Evolutionary conservation across 2,329 filamentous ascomycete genomes (phyloP).

Genomic region (Arachnomyces sp.): DNA sequence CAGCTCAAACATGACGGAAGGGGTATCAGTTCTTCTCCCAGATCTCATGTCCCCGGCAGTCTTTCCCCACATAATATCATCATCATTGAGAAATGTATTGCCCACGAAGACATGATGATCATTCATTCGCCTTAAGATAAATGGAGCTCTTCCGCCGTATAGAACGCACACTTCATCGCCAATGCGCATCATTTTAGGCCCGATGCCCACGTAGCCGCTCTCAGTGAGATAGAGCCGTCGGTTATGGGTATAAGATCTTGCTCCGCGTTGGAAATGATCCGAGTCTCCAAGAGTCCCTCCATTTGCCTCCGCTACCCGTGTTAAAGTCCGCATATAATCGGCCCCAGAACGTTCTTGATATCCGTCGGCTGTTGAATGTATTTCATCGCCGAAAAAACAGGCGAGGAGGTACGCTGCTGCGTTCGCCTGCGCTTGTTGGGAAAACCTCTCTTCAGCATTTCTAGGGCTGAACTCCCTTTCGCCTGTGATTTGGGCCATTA

Average conservation of each 20-base stretch:
- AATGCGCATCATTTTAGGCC: constrained; percentile 1
- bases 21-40: neutral
- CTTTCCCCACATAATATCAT: constrained; percentile 5
- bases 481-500: too few relatives aligned
- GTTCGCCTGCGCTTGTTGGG: constrained; percentile 1
- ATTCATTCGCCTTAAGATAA: constrained; percentile 3
- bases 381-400: constrained; percentile 1
- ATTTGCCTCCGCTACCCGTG: neutral
- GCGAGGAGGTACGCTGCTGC: constrained; percentile 2
- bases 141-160: constrained; percentile 6
- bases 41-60: constrained; percentile 2
- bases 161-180: constrained; percentile 7
- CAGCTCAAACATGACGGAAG: neutral
- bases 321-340: constrained; percentile 1
- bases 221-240: constrained; percentile 5
- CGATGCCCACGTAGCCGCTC: constrained; percentile 5
- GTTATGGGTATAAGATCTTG: neutral
- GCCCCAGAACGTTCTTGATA: neutral
- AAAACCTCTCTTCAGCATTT: constrained; percentile 4
- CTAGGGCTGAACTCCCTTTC: too few relatives aligned
- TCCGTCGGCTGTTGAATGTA: constrained; percentile 1
- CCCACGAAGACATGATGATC: constrained; percentile 5
- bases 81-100: constrained; percentile 2
- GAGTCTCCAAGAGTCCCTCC: neutral
- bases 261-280: constrained; percentile 1